Evolutionary conservation across 768 basidiomycete genomes (phyloP).

Genomic region (Suillus americanus): DNA sequence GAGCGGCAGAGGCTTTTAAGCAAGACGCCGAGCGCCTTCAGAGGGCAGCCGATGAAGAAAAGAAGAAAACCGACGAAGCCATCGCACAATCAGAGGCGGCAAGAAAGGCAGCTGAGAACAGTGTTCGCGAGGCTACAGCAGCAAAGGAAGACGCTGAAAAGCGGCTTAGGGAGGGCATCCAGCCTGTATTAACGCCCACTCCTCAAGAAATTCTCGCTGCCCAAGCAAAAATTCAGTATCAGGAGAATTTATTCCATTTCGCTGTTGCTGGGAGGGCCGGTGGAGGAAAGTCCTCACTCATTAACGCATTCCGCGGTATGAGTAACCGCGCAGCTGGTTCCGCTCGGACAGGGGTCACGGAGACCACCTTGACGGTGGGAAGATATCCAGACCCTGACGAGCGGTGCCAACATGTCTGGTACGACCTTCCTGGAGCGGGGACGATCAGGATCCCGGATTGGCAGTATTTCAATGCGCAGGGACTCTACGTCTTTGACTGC

Average conservation of each 20-base stretch:
- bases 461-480: conserved; percentile 30
- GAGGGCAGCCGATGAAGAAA: conserved; percentile 8
- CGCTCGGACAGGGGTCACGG: conserved; percentile 23
- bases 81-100: background rate
- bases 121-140: background rate
- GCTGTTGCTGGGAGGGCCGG: conserved; percentile 27
- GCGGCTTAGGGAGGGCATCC: conserved; percentile 13
- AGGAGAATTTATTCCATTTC: conserved; percentile 25
- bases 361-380: conserved; percentile 19
- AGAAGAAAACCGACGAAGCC: conserved; percentile 1
- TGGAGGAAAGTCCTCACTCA: conserved; percentile 30
- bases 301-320: conserved; percentile 30
- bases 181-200: conserved; percentile 17
- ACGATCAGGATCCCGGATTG: conserved; percentile 24
- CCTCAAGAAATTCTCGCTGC: conserved; percentile 12
- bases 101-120: background rate
- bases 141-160: conserved; percentile 10
- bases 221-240: conserved; percentile 8
- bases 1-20: background rate
- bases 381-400: conserved; percentile 24
- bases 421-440: conserved; percentile 29
- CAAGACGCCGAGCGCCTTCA: conserved; percentile 2
- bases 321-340: conserved; percentile 16
- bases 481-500: conserved; percentile 21
- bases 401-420: conserved; percentile 21